Evolutionary conservation across 2,329 filamentous ascomycete species (phyloP), one percentile per base, ranked within the genome.

Genomic region (Ceratocystis huliohia): DNA sequence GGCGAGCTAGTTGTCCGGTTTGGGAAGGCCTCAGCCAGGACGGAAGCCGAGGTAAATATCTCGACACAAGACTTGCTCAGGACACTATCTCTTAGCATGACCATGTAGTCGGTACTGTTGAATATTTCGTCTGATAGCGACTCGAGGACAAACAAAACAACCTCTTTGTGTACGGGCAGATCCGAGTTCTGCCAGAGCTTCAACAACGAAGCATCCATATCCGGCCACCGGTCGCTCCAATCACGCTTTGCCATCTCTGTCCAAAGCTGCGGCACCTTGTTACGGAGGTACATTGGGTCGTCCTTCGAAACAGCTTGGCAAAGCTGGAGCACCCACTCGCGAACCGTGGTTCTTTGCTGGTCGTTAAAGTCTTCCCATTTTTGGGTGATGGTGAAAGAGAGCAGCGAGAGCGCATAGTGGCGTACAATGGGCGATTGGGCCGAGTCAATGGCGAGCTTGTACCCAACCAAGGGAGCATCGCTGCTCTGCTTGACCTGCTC

Each of bases 211-310:
- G 85, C 78, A 74, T 99, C 95, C 93, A 99, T 96, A 73, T 95
- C 86, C 79, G 88, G 86, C 94, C 95, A 99, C 69, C 94, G 88
- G 41, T 84, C 81, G n/a, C 83, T 90, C 94, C 94, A 99, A 73
- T 85, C 89, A 72, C 93, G 84, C 78, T 97, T 97, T 50, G 92
- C 91, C 65, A 96, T 81, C 75, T 97, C 94, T 6, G 92, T 89
- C 94, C 94, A 99, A 69, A 99, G 78, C 76, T 96, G 88, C 33
- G 90, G 91, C 44, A 94, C 87, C 78, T 99, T 99, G 80, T 96
- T 97, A 71, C 93, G 84, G 70, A 96, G 79, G 74, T 92, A 99
- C 41, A 82, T 75, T 2, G 91, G 89, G 73, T 97, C 93, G 22
- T 85, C 82, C 59, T 82, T 82, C 4, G 84, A 80, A 56, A 95